These are phyloP conservation scores for Amborella trichopoda DNA, from an alignment of 164 flowering plant genomes.

Conservation along the genomic window DNA sequence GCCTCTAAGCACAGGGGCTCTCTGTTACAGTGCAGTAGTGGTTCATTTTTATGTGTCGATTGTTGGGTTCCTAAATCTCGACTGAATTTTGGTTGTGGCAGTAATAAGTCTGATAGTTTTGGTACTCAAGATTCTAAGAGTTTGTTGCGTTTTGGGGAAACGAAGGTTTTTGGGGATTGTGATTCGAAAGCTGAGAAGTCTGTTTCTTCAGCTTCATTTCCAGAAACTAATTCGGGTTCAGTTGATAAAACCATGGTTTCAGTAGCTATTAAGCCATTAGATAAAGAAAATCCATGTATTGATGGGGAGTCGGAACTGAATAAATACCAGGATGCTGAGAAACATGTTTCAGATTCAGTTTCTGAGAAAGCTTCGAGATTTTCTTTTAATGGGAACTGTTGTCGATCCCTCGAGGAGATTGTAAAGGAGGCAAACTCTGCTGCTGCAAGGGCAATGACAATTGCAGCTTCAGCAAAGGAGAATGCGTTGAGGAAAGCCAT, in stretches of 20 bases:
- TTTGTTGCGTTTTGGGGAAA: too few relatives aligned
- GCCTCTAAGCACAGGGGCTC: conserved; percentile 11
- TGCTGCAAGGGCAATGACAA: conserved; percentile 19
- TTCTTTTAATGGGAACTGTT: not conserved
- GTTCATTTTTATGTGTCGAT: conserved; percentile 42
- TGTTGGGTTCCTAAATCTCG: conserved; percentile 57
- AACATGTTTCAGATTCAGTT: conserved; percentile 5
- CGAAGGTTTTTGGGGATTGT: too few relatives aligned
- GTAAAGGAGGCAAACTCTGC: conserved; percentile 23
- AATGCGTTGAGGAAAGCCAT: conserved; percentile 21
- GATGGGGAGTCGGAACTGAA: not conserved
- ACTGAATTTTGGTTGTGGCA: conserved; percentile 1
- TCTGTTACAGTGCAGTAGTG: conserved; percentile 14
- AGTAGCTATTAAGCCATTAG: conserved; percentile 7
- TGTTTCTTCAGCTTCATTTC: too few relatives aligned
- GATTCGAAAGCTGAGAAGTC: too few relatives aligned
- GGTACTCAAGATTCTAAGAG: too few relatives aligned
- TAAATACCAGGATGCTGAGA: not conserved
- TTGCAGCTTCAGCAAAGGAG: conserved; percentile 22
- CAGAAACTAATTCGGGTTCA: too few relatives aligned
- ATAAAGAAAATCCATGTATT: too few relatives aligned
- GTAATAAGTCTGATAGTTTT: not conserved
- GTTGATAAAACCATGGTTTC: conserved; percentile 4
- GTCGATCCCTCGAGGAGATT: conserved; percentile 16
- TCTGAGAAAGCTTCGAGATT: conserved; percentile 1